Conservation (phyloP, 1,284 basidiomycete species). For the Ceratobasidium sp. region DNA sequence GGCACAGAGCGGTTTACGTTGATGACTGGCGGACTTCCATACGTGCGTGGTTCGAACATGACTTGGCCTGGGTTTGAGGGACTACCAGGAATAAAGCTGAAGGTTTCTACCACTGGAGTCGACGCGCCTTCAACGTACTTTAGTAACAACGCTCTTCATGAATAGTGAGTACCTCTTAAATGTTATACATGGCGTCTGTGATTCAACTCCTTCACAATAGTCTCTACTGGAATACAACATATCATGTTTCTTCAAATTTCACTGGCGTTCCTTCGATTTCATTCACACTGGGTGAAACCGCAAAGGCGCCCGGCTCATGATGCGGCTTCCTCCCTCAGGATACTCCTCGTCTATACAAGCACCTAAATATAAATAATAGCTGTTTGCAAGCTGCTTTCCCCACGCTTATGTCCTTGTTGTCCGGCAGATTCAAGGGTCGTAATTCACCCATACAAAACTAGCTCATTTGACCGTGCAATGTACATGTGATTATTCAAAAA, state of each 20-base stretch:
- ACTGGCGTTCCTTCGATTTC: slow-evolving; percentile 27
- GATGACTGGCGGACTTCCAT: slow-evolving; percentile 7
- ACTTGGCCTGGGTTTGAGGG: slow-evolving; percentile 25
- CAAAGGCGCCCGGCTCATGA: slow-evolving; percentile 3
- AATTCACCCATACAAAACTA: too few species aligned
- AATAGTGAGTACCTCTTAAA: slow-evolving; percentile 4
- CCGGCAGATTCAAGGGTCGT: too few species aligned
- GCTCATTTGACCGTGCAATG: too few species aligned
- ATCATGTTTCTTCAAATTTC: slow-evolving; percentile 18
- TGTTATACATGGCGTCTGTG: too few species aligned
- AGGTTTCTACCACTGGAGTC: slow-evolving; percentile 16
- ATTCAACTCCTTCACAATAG: slow-evolving; percentile 1
- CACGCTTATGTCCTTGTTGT: too few species aligned
- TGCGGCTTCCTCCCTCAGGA: too few species aligned
- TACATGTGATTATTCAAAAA: too few species aligned
- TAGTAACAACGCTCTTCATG: slow-evolving; percentile 18
- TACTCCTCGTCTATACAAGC: too few species aligned
- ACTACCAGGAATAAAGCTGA: slow-evolving; percentile 25
- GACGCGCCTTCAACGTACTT: slow-evolving; percentile 29
- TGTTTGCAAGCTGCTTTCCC: too few species aligned
- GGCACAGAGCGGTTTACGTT: slow-evolving; percentile 25
- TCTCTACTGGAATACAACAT: slow-evolving; percentile 31
- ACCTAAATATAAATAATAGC: too few species aligned
- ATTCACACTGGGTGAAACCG: slow-evolving; percentile 2
- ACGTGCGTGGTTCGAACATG: slow-evolving; percentile 24